phyloP scores from a whole-genome alignment of 1,284 basidiomycete genomes.

The Ceratobasidium sp. region DNA sequence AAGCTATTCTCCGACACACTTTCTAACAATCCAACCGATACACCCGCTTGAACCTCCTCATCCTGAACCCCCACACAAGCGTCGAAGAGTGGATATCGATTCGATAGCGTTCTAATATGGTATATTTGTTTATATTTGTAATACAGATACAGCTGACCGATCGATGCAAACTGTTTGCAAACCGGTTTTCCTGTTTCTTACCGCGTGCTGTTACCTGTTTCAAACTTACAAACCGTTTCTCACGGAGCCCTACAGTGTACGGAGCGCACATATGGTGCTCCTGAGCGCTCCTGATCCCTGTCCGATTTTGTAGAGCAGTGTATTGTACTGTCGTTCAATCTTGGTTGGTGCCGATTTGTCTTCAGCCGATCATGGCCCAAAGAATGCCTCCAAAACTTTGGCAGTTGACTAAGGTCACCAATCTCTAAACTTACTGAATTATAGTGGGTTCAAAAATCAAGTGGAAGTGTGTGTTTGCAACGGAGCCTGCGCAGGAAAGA shows the following conservation, averaged over 20 bases:
- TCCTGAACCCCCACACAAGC: background rate
- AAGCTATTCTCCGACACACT: background rate
- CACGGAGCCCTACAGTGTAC: slow-evolving; percentile 27
- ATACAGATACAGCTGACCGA: slow-evolving; percentile 4
- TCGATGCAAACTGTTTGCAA: background rate
- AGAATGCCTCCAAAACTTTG: no score
- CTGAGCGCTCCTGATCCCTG: no score
- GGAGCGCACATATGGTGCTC: background rate
- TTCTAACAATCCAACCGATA: background rate
- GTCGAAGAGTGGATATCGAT: background rate
- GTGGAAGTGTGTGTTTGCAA: no score
- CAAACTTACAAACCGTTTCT: slow-evolving; percentile 25
- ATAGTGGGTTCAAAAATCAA: no score
- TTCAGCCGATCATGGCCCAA: no score
- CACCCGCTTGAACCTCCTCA: background rate
- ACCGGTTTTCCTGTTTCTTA: slow-evolving; percentile 16
- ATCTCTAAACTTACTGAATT: no score
- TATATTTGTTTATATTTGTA: slow-evolving; percentile 10
- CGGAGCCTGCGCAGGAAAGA: no score
- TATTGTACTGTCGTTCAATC: no score
- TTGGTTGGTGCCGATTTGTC: no score
- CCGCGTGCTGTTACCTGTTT: slow-evolving; percentile 4
- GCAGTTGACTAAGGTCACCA: no score
- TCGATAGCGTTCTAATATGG: slow-evolving; percentile 7
- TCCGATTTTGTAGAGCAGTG: no score